Percentiles rank a stretch among this genome's conserved stretches.
Evolutionary conservation across 768 basidiomycete genomes (phyloP).

Genomic region (Mycena belliarum): DNA sequence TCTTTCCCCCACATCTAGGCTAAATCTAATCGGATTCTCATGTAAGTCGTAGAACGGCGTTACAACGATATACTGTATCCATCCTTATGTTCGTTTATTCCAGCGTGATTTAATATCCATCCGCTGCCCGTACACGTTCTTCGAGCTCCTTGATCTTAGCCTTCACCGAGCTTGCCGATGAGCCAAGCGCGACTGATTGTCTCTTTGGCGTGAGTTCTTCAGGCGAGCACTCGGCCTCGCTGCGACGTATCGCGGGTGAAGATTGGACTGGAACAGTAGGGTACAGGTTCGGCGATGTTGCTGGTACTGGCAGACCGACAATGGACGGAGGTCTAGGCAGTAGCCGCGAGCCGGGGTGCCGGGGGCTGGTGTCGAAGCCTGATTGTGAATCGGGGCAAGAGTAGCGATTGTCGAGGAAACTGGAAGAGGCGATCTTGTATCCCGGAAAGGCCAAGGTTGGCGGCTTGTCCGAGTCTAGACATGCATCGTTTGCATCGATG

Average conservation of each 20-base stretch:
- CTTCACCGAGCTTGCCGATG: conserved; percentile 36
- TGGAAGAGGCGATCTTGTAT: conserved; percentile 14
- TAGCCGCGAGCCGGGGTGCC: conserved; percentile 17
- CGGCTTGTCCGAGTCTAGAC: neutral
- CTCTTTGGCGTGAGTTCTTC: conserved; percentile 1
- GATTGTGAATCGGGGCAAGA: neutral
- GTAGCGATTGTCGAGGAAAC: conserved; percentile 16
- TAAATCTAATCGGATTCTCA: conserved; percentile 4
- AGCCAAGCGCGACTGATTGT: conserved; percentile 1
- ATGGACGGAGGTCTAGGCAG: conserved; percentile 22
- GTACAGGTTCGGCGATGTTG: neutral
- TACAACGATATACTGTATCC: neutral
- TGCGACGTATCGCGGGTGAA: no score
- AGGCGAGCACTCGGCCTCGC: neutral
- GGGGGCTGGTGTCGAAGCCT: neutral
- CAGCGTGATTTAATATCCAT: conserved; percentile 5
- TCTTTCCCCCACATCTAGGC: neutral
- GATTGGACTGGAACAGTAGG: neutral
- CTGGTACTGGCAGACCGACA: conserved; percentile 9
- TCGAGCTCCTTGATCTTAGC: conserved; percentile 43
- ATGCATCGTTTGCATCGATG: neutral
- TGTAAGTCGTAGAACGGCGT: neutral
- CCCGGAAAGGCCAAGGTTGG: conserved; percentile 1
- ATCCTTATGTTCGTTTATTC: neutral
- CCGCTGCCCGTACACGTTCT: conserved; percentile 29